Base-by-base conservation (phyloP, 2,329 filamentous ascomycete species). In the Ceratocystis eucalypticola region DNA sequence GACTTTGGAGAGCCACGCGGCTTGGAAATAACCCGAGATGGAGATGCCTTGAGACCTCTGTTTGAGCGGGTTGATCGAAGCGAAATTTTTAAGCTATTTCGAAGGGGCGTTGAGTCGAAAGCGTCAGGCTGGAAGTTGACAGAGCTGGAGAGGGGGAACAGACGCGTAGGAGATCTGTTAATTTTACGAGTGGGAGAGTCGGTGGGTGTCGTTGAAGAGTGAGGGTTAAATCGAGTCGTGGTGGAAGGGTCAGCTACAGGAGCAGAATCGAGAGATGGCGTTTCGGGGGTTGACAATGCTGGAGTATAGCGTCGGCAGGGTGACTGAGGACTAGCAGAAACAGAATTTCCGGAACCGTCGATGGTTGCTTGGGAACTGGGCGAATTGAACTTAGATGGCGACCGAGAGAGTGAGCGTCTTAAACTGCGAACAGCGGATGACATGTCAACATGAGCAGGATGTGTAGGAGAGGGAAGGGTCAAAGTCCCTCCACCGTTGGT, bases 351-450 rank as follows among this genome's bases (percentile, higher is more conserved):
- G 59, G 82, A 59, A 83, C 61, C 80, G 80, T 68, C 63, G 20
- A 65, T 67, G 66, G 30, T 45, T 65, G 64, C 41, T 66, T 57
- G 53, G 25, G 66, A 45, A 30, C 45, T 46, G 8, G 66, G 45
- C 10, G 68, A 55, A 45, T 66, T 67, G 55, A 94, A 93, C 75
- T 94, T 96, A 41, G 93, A 96, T 10, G 93, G 93, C n/a, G 93
- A 96, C 71, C 91, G 84, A 67, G 92, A 96, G 69, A 96, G 81
- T 30, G 93, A 96, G 71, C 91, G 88, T 70, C 92, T 84, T 67
- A 96, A 80, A 72, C 91, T 89, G 73, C 90, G 84, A 69, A 96
- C 88, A 68, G 89, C 87, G 63, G 89, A 86, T 69, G 88, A 87
- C 70, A 90, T 85, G 78, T 96, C 89, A 72, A 93, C 88, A 76